Conservation (phyloP, 495 filamentous ascomycete species). For the Podospora comata region DNA sequence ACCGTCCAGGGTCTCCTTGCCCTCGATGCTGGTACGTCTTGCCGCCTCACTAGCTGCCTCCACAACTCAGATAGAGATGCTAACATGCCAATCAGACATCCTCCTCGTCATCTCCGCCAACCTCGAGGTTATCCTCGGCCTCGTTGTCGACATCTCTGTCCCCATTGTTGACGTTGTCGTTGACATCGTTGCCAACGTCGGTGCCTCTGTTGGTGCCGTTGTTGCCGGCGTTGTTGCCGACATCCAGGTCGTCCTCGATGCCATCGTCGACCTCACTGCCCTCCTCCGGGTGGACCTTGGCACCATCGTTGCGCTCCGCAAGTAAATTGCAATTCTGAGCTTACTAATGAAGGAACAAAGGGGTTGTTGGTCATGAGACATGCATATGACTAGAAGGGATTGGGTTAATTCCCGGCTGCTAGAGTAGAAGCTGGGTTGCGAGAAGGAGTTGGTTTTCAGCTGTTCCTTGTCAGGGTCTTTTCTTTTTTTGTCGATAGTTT, state of each 20-base stretch:
- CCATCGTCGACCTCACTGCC: slow-evolving; percentile 8
- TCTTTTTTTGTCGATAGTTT: neutral
- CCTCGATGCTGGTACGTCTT: slow-evolving; percentile 8
- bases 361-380: neutral
- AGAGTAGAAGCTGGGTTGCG: neutral
- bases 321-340: neutral
- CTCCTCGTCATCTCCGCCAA: slow-evolving; percentile 10
- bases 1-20: slow-evolving; percentile 7
- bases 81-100: slow-evolving; percentile 8
- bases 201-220: slow-evolving; percentile 23
- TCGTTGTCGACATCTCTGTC: slow-evolving; percentile 4
- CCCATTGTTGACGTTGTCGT: slow-evolving; percentile 8
- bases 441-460: neutral
- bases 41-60: neutral
- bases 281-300: neutral
- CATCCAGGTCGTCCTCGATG: slow-evolving; percentile 1
- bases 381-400: neutral
- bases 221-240: neutral
- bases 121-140: slow-evolving; percentile 9
- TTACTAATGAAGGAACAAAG: neutral
- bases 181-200: slow-evolving; percentile 31
- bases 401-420: neutral
- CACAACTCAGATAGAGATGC: neutral
- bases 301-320: neutral
- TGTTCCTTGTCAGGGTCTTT: neutral